Evolutionary conservation across 2,329 filamentous ascomycete genomes (phyloP), one percentile per base, ranked within the genome.

Genomic region (Colletotrichum tanaceti): DNA sequence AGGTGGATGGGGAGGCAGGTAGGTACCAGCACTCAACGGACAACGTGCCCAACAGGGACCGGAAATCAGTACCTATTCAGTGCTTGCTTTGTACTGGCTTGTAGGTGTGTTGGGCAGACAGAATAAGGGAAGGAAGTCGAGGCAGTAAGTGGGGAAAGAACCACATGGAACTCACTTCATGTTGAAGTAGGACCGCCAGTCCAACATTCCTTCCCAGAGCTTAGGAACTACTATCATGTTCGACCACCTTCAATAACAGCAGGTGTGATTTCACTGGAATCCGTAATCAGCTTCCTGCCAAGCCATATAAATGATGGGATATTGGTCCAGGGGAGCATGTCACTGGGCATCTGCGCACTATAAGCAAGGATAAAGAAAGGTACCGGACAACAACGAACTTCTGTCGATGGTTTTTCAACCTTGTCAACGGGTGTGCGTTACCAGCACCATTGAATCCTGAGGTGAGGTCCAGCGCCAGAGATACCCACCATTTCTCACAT

Each of bases 401-500:
- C 16, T 13, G 41, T 16, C 24, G 32, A n/a, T 22, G n/a, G n/a
- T n/a, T n/a, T 38, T 38, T 24, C 9, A n/a, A n/a, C 6, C n/a
- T 47, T 22, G 18, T 61, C 5, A n/a, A 57, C 14, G n/a, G 5
- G 58, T 32, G 58, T 32, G 13, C 28, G 39, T 64, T 53, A 22
- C 20, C 53, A n/a, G 28, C 13, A 14, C 5, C 22, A 57, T 32
- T 16, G 20, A 46, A 16, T 11, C 50, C 13, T 7, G 10, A 16
- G 41, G 22, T 28, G 11, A 50, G 35, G n/a, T 24, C 20, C 22
- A 28, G 44, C 46, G 32, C 32, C 38, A 18, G 22, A n/a, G 20
- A n/a, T 28, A 28, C 46, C 39, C 20, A 60, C 63, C 28, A 57
- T 46, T 53, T 6, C 22, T 32, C 24, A 24, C 38, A n/a, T n/a